Percentiles rank a stretch among this genome's conserved stretches.
Conservation (phyloP, 768 basidiomycete genomes). For the Rhodotorula graminis region DNA sequence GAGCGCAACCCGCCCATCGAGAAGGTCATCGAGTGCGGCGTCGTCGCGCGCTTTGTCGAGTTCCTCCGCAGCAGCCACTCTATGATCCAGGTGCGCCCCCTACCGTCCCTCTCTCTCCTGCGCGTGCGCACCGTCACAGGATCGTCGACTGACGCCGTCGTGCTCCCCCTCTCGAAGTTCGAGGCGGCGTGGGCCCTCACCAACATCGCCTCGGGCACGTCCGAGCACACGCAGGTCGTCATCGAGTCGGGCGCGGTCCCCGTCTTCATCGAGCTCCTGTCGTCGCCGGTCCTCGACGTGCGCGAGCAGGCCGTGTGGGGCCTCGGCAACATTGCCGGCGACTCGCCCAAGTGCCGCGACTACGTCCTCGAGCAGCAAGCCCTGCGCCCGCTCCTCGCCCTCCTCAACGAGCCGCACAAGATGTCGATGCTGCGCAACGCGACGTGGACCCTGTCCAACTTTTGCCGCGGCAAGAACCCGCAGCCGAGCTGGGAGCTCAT, state of each 20-base stretch:
- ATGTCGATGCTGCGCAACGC: conserved; percentile 91
- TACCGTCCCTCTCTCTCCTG: not conserved
- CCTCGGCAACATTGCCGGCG: conserved; percentile 96
- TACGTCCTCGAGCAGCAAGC: conserved; percentile 92
- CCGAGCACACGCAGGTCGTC: conserved; percentile 96
- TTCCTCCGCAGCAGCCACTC: conserved; percentile 62
- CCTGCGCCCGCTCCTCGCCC: conserved; percentile 76
- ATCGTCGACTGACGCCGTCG: not conserved
- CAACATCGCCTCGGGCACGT: conserved; percentile 62
- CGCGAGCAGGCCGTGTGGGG: conserved; percentile 99
- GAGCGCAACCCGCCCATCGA: conserved; percentile 99
- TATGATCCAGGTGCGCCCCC: conserved; percentile 51
- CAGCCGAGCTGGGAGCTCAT: conserved; percentile 98
- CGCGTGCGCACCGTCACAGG: not conserved
- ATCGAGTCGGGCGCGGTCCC: conserved; percentile 92
- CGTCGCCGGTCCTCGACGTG: conserved; percentile 89
- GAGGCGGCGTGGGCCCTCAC: conserved; percentile 44
- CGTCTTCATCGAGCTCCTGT: conserved; percentile 92
- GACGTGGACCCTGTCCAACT: conserved; percentile 99
- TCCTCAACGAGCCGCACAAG: conserved; percentile 68
- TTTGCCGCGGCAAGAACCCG: conserved; percentile 95
- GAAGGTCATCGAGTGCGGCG: conserved; percentile 93
- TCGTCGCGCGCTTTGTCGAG: conserved; percentile 94
- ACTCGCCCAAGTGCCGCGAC: conserved; percentile 94
- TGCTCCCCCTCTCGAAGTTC: conserved; percentile 25